Evolutionary conservation across 208 protist genomes (phyloP), one percentile per base, ranked within the genome.

Genomic region (Acanthamoeba culbertsoni): DNA sequence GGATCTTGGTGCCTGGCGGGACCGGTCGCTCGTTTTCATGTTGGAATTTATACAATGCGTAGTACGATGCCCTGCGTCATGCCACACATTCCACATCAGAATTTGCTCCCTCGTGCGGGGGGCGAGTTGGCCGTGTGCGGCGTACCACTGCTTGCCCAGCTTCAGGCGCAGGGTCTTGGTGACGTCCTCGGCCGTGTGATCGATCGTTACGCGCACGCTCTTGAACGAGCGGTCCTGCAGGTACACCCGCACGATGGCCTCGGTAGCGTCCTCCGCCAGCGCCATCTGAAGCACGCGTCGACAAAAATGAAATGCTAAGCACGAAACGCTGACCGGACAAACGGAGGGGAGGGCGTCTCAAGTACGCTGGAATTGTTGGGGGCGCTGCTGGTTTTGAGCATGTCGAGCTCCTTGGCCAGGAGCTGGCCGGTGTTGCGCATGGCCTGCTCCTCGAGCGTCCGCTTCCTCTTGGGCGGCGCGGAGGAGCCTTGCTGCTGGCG

Each of bases 31-130:
- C 84, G 53, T 91, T 91, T 35, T 91, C 84, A 28, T 91, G 23
- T n/a, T 91, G 84, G n/a, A 91, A 91, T 46, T 91, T 91, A 55
- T 73, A 91, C 35, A 91, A n/a, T 23, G 84, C 53, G n/a, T 91
- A 91, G 14, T 91, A 20, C 5, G 84, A 91, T 6, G 84, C 59
- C 53, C 84, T 91, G 84, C 20, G 26, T 20, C 28, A 82, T 6
- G 16, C n/a, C 59, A 68, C n/a, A 3, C 20, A 6, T 14, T 5
- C 8, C 20, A 20, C 63, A 75, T n/a, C 6, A 75, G 63, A 10
- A 75, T 75, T n/a, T n/a, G n/a, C n/a, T n/a, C n/a, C n/a, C n/a
- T n/a, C n/a, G n/a, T n/a, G n/a, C n/a, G n/a, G n/a, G n/a, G n/a
- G n/a, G n/a, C n/a, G n/a, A n/a, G n/a, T n/a, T n/a, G n/a, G n/a